Conservation (phyloP, 768 basidiomycete genomes). For the Roridomyces roridus region DNA sequence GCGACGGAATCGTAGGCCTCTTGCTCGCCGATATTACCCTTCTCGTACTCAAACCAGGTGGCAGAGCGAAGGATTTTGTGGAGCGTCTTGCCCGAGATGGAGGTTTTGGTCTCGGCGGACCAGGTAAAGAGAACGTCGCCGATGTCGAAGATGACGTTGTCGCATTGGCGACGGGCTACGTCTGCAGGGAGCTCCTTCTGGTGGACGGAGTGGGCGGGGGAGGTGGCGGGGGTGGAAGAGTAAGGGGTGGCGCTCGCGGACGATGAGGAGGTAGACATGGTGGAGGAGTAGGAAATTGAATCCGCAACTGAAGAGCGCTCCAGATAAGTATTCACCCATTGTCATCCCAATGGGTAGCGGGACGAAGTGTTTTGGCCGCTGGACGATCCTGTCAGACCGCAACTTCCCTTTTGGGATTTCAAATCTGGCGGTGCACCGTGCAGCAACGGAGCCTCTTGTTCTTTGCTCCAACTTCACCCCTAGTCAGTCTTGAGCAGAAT, state of each 20-base stretch:
- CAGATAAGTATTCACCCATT: too few relatives aligned
- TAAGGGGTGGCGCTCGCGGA: neutral
- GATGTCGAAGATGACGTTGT: slow-evolving; percentile 40
- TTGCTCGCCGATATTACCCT: slow-evolving; percentile 36
- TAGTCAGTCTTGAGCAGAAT: too few relatives aligned
- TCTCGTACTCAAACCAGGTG: slow-evolving; percentile 47
- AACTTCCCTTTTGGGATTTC: too few relatives aligned
- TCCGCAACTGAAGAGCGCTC: too few relatives aligned
- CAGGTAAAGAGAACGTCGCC: slow-evolving; percentile 49
- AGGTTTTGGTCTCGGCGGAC: slow-evolving; percentile 38
- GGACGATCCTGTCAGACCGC: too few relatives aligned
- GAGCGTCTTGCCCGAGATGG: slow-evolving; percentile 34
- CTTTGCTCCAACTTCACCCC: too few relatives aligned
- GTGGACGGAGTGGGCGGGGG: neutral
- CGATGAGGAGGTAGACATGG: neutral
- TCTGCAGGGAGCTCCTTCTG: neutral
- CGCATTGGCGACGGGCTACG: neutral
- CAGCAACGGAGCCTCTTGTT: too few relatives aligned
- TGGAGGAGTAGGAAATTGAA: too few relatives aligned
- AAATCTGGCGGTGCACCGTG: too few relatives aligned
- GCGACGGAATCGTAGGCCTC: slow-evolving; percentile 38
- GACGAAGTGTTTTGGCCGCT: neutral
- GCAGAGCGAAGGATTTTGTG: slow-evolving; percentile 33
- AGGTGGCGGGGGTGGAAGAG: neutral
- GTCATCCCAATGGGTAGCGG: too few relatives aligned